A percentile compares a stretch with the other conserved stretches of the same genome.
Conservation (phyloP, 345 rosid genomes). For the Aethionema arabicum region DNA sequence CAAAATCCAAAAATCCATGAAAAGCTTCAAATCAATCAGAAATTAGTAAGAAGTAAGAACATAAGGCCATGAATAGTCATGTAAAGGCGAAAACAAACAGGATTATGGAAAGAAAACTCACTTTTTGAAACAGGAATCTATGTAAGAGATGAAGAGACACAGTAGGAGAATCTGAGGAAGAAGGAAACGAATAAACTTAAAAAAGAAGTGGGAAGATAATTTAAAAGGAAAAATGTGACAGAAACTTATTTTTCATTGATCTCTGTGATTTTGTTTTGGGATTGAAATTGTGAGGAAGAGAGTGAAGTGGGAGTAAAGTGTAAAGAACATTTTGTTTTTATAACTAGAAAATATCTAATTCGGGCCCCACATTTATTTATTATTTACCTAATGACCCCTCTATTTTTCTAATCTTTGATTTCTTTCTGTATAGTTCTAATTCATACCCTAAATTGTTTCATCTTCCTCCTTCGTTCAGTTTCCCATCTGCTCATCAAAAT, state of each 20-base stretch:
- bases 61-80: not conserved
- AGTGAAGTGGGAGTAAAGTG: constrained; percentile 15
- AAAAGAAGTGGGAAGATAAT: constrained; percentile 16
- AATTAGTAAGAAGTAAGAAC: not conserved
- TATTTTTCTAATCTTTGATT: constrained; percentile 11
- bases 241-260: constrained; percentile 10
- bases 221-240: constrained; percentile 11
- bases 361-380: constrained; percentile 16
- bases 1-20: not conserved
- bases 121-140: not conserved
- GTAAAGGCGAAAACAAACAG: not conserved
- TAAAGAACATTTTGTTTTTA: constrained; percentile 1
- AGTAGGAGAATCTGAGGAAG: constrained; percentile 19
- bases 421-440: too few species aligned
- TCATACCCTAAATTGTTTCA: too few species aligned
- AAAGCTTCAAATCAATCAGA: not conserved
- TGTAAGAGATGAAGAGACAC: constrained; percentile 7
- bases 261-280: constrained; percentile 16
- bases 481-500: too few species aligned
- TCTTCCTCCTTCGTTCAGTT: too few species aligned
- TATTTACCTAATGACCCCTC: constrained; percentile 17
- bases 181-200: constrained; percentile 25
- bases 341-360: constrained; percentile 28
- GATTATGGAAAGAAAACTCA: not conserved
- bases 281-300: constrained; percentile 35